Conservation (phyloP, 2,329 filamentous ascomycete species). For the Annulohypoxylon truncatum region DNA sequence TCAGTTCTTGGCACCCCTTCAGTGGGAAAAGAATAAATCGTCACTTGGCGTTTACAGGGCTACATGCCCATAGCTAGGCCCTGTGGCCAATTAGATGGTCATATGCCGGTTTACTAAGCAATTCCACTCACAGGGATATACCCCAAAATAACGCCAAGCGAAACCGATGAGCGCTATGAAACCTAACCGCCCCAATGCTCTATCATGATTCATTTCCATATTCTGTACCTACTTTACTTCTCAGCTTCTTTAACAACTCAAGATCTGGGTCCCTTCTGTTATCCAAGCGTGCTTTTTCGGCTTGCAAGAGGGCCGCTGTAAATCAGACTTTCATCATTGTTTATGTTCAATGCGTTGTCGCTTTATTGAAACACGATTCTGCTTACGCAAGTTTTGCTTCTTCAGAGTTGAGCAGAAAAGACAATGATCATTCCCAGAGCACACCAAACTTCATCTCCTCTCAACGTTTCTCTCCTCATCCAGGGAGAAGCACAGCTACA, state of each 20-base stretch:
- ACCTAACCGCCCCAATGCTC: constrained; percentile 22
- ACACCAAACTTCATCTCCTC: neutral
- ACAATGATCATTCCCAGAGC: neutral
- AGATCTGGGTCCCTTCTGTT: constrained; percentile 6
- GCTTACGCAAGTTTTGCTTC: neutral
- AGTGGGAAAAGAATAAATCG: constrained; percentile 1
- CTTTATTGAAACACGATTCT: neutral
- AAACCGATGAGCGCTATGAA: constrained; percentile 38
- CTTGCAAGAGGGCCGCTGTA: constrained; percentile 16
- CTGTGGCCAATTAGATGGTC: constrained; percentile 11
- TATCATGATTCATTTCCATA: too few relatives aligned
- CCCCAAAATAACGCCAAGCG: constrained; percentile 33
- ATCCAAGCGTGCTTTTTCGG: constrained; percentile 17
- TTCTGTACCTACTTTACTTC: too few relatives aligned
- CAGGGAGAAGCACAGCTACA: neutral
- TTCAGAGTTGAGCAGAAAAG: neutral
- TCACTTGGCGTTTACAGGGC: neutral
- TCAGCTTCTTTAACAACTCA: neutral
- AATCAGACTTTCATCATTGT: constrained; percentile 16
- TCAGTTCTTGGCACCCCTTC: constrained; percentile 27
- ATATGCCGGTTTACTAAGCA: neutral
- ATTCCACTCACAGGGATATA: constrained; percentile 23
- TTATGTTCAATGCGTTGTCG: constrained; percentile 11
- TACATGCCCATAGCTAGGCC: neutral
- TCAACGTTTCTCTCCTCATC: neutral